Evolutionary conservation across 2,329 filamentous ascomycete genomes (phyloP).

Genomic region (Claviceps sp.): DNA sequence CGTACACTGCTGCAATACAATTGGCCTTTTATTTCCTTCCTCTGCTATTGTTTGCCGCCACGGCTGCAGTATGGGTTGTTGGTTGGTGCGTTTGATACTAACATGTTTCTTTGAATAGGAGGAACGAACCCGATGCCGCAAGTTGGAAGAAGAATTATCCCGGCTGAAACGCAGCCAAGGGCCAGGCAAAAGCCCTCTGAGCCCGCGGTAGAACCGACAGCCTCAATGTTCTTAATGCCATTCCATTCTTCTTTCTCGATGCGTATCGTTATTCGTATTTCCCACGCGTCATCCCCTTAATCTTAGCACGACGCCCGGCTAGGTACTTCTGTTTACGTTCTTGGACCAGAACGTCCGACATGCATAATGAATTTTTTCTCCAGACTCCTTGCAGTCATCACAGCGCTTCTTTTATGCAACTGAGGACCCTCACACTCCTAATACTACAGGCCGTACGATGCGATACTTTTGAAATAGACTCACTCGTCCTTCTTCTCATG

Average conservation of each 20-base stretch:
- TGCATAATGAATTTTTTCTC: too few species aligned
- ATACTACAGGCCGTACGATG: too few species aligned
- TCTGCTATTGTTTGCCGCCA: neutral
- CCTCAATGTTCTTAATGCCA: neutral
- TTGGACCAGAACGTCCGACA: too few species aligned
- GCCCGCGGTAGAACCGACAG: slow-evolving; percentile 17
- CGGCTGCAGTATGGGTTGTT: neutral
- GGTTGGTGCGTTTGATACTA: neutral
- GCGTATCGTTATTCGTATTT: neutral
- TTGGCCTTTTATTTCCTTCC: neutral
- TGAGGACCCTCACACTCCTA: too few species aligned
- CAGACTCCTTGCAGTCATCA: too few species aligned
- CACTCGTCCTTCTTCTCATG: too few species aligned
- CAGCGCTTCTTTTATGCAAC: too few species aligned
- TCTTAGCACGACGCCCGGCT: neutral
- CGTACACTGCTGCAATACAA: slow-evolving; percentile 9
- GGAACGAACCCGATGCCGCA: slow-evolving; percentile 34
- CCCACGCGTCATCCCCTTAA: neutral
- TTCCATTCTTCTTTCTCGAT: neutral
- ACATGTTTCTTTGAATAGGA: slow-evolving; percentile 21
- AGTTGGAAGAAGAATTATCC: slow-evolving; percentile 37
- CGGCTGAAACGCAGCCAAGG: slow-evolving; percentile 29
- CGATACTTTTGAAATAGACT: too few species aligned
- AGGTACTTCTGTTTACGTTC: neutral
- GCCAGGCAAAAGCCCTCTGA: slow-evolving; percentile 29